phyloP scores from a whole-genome alignment of 805 yeast species.

The Lachancea sp. region DNA sequence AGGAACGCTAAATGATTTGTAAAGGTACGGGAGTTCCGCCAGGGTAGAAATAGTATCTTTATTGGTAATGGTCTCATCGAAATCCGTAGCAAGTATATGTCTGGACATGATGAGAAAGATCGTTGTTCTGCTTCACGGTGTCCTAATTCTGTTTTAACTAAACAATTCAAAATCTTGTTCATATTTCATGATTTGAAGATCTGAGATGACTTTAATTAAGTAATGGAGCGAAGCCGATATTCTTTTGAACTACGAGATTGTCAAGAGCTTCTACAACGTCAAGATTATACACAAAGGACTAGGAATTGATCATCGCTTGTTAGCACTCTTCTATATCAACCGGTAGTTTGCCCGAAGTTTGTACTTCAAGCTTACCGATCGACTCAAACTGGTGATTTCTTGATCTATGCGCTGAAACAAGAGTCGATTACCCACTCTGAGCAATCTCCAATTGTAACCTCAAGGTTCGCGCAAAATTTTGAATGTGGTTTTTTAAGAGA shows the following conservation, averaged over 20 bases:
- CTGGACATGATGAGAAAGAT: neutral
- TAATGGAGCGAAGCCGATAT: too few species aligned
- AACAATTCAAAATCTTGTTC: too few species aligned
- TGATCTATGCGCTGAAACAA: constrained; percentile 12
- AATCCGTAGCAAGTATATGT: constrained; percentile 23
- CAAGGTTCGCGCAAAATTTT: constrained; percentile 5
- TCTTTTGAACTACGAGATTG: too few species aligned
- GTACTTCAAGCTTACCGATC: constrained; percentile 6
- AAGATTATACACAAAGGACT: too few species aligned
- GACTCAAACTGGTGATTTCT: constrained; percentile 18
- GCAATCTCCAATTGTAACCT: neutral
- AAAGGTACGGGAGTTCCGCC: constrained; percentile 20
- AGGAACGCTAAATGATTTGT: constrained; percentile 14
- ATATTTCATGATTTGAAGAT: too few species aligned
- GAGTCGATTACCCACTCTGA: constrained; percentile 4
- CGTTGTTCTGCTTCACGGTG: too few species aligned
- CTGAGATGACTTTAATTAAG: too few species aligned
- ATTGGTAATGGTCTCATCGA: constrained; percentile 30
- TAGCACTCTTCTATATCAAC: constrained; percentile 32
- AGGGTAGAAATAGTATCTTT: constrained; percentile 24
- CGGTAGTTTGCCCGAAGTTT: constrained; percentile 15
- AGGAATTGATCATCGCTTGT: constrained; percentile 10
- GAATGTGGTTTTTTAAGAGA: constrained; percentile 3
- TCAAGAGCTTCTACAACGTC: too few species aligned
- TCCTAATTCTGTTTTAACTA: too few species aligned